Evolutionary conservation across 1,284 basidiomycete species (phyloP).

Genomic region (Trametes versicolor): DNA sequence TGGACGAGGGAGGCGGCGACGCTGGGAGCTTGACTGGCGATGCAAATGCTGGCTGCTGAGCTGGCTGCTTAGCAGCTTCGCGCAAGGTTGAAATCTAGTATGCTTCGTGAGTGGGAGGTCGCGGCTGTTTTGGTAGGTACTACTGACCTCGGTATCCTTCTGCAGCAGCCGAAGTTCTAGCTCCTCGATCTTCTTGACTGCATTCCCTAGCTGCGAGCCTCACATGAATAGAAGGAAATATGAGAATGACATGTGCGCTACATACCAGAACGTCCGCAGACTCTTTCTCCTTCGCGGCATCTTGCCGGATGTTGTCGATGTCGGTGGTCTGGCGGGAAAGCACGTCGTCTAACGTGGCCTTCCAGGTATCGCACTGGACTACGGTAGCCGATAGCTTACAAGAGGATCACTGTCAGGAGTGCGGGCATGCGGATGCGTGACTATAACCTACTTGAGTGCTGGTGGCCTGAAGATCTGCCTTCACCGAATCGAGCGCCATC

Average conservation of each 20-base stretch:
- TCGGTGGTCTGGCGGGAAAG: conserved; percentile 16
- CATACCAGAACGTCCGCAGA: conserved; percentile 9
- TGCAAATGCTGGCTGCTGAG: background rate
- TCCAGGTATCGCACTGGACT: conserved; percentile 28
- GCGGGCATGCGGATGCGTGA: background rate
- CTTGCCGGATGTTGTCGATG: conserved; percentile 8
- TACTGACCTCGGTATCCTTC: conserved; percentile 20
- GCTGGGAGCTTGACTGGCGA: background rate
- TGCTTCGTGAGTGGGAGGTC: background rate
- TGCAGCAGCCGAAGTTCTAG: conserved; percentile 17
- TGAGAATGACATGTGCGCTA: background rate
- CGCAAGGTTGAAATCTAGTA: conserved; percentile 14
- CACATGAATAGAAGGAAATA: background rate
- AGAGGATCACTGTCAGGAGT: background rate
- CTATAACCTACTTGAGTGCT: conserved; percentile 15
- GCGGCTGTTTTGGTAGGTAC: background rate
- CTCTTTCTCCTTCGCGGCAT: conserved; percentile 11
- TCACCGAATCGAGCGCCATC: background rate
- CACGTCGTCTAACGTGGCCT: conserved; percentile 19
- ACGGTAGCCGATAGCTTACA: conserved; percentile 16
- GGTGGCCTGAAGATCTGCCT: conserved; percentile 6
- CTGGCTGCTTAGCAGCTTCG: conserved; percentile 4
- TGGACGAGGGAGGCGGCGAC: conserved; percentile 22
- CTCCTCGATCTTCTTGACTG: conserved; percentile 27
- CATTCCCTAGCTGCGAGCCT: conserved; percentile 13